Evolutionary conservation across 192 early-diverging fungal species (phyloP).

Genomic region (Chytriomyces hyalinus): DNA sequence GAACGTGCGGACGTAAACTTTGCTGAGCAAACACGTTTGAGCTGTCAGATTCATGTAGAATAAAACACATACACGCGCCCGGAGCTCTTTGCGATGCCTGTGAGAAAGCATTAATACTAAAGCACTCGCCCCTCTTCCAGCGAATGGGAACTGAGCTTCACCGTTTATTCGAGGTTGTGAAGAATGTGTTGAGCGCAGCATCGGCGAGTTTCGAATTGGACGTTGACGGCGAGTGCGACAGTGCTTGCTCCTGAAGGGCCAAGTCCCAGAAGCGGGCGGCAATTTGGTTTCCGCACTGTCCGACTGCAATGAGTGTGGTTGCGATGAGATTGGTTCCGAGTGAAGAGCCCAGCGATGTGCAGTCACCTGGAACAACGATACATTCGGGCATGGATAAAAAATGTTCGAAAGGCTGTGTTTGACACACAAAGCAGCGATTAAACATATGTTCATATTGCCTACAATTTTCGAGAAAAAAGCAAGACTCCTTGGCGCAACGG

Average conservation of each 20-base stretch:
- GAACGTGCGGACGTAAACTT: no score
- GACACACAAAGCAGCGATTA: no score
- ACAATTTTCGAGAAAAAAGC: no score
- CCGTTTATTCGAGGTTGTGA: conserved; percentile 19
- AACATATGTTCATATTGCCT: no score
- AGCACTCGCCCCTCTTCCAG: not conserved
- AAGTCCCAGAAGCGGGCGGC: conserved; percentile 64
- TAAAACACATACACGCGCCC: conserved; percentile 42
- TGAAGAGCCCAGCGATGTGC: not conserved
- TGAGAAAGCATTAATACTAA: not conserved
- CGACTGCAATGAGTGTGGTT: conserved; percentile 39
- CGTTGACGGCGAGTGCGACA: not conserved
- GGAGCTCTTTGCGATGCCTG: conserved; percentile 1
- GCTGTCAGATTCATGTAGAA: conserved; percentile 47
- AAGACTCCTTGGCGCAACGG: not conserved
- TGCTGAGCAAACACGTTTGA: conserved; percentile 4
- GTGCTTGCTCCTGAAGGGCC: conserved; percentile 58
- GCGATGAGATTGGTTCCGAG: not conserved
- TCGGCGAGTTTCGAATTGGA: conserved; percentile 17
- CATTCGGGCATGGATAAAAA: conserved; percentile 42
- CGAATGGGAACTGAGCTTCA: not conserved
- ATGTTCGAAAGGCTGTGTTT: not conserved
- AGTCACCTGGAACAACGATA: conserved; percentile 48
- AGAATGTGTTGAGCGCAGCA: conserved; percentile 59
- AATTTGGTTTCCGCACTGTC: conserved; percentile 68